Evolutionary conservation across 1,284 basidiomycete genomes (phyloP), one percentile per base, ranked within the genome.

Genomic region (Phellopilus nigrolimitatus): DNA sequence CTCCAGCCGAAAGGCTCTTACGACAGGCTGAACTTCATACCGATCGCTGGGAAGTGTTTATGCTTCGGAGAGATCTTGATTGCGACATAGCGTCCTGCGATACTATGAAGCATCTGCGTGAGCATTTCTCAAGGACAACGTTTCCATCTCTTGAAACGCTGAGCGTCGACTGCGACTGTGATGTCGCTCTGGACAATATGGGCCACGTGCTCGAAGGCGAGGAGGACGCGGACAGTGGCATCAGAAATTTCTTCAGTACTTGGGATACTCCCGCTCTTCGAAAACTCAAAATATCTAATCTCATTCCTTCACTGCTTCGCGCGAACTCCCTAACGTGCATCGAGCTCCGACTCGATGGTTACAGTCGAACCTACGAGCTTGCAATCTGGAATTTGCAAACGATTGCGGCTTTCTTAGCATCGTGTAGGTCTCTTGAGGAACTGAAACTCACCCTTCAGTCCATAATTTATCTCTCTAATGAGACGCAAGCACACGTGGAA

Each of bases 251-350:
- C 33, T 47, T 47, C 33, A 24, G 21, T 3, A 37, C 19, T n/a
- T 47, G 45, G 45, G 21, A 37, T 8, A 47, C 37, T 31, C 45
- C 45, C 9, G 19, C 31, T 7, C 31, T 47, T 22, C 45, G 21
- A 19, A 1, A 12, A 19, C 8, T 47, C 4, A 3, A 22, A 6
- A 22, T 22, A 5, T 2, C 13, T 3, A 34, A 34, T 12, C n/a
- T 47, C 33, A 36, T 47, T 17, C 43, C 43, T 10, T 27, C 15
- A 1, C 19, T 45, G 12, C 33, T 21, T 22, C 21, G 17, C 2
- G 12, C 12, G 6, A 13, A 1, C 6, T 24, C 33, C n/a, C 3
- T 47, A 12, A 37, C 45, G 3, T 15, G 45, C 10, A 10, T 47
- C 24, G 5, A 24, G 10, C 22, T 46, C 17, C n/a, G 21, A 10